Percentiles rank a stretch among this genome's conserved stretches.
phyloP scores from a whole-genome alignment of 2,329 filamentous ascomycete genomes.

The Plectosphaerella sp. region DNA sequence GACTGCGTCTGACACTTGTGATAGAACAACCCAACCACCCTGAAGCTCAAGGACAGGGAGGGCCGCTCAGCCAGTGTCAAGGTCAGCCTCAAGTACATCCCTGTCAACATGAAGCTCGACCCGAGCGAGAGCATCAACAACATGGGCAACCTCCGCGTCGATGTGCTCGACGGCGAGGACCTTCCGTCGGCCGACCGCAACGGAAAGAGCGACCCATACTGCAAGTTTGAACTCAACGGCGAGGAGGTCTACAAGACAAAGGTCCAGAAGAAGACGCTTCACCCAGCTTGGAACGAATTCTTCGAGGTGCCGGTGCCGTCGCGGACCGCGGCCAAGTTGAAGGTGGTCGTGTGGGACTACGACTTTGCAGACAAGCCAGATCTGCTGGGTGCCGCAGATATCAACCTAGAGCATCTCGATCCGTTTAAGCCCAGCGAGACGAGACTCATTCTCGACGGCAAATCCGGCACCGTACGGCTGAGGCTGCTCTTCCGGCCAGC shows the following conservation, averaged over 20 bases:
- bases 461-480: slow-evolving; percentile 78
- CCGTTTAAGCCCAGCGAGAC: slow-evolving; percentile 80
- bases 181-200: slow-evolving; percentile 94
- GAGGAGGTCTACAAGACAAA: slow-evolving; percentile 94
- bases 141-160: slow-evolving; percentile 91
- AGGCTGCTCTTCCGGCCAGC: slow-evolving; percentile 89
- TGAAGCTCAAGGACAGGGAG: slow-evolving; percentile 74
- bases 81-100: slow-evolving; percentile 91
- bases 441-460: slow-evolving; percentile 74
- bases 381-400: slow-evolving; percentile 71
- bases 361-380: slow-evolving; percentile 96
- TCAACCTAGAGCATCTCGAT: slow-evolving; percentile 75
- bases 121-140: slow-evolving; percentile 98
- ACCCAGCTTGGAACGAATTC: slow-evolving; percentile 93
- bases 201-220: slow-evolving; percentile 95
- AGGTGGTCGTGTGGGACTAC: slow-evolving; percentile 85
- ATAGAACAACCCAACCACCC: slow-evolving; percentile 84
- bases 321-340: slow-evolving; percentile 78
- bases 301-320: slow-evolving; percentile 83
- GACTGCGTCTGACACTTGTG: neutral
- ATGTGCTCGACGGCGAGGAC: slow-evolving; percentile 79
- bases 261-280: slow-evolving; percentile 91
- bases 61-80: slow-evolving; percentile 76
- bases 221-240: slow-evolving; percentile 87
- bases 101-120: slow-evolving; percentile 89